Evolutionary conservation across 2,329 filamentous ascomycete species (phyloP).

Genomic region (Paecilomyces dactylethromorphus): DNA sequence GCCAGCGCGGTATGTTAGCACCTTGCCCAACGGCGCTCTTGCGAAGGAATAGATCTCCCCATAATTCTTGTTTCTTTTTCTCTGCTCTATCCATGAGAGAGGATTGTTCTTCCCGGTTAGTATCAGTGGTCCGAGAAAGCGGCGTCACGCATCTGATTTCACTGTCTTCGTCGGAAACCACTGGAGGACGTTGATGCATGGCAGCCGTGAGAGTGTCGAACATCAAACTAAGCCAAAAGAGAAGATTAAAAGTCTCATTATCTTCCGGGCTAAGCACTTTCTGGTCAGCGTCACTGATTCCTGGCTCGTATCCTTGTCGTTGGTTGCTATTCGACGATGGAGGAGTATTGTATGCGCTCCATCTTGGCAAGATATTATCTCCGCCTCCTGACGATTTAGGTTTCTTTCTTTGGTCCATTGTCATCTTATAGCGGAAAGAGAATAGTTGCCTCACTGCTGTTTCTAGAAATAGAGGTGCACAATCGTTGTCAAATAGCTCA

Average conservation of each 20-base stretch:
- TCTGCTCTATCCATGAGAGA: constrained; percentile 8
- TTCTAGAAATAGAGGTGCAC: constrained; percentile 32
- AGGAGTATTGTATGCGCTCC: neutral
- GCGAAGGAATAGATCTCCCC: constrained; percentile 34
- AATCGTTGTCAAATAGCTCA: constrained; percentile 16
- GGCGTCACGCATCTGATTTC: constrained; percentile 20
- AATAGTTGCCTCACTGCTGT: constrained; percentile 36
- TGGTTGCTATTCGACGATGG: neutral
- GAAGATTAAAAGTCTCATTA: constrained; percentile 45
- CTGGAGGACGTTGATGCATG: constrained; percentile 43
- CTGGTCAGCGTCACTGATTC: neutral
- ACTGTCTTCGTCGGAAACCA: constrained; percentile 42
- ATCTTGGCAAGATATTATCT: neutral
- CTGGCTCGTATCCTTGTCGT: neutral
- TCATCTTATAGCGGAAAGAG: constrained; percentile 17
- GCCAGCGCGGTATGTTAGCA: constrained; percentile 38
- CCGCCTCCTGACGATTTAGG: neutral
- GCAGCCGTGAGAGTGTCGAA: constrained; percentile 52
- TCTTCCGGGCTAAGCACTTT: constrained; percentile 26
- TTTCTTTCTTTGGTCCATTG: constrained; percentile 6
- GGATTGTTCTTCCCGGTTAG: neutral
- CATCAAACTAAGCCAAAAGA: constrained; percentile 56
- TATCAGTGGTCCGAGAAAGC: neutral
- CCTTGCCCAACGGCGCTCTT: neutral
- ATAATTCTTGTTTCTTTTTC: constrained; percentile 23